Evolutionary conservation across 192 early-diverging fungal genomes (phyloP), one percentile per base, ranked within the genome.

Genomic region (Coemansia sp.): DNA sequence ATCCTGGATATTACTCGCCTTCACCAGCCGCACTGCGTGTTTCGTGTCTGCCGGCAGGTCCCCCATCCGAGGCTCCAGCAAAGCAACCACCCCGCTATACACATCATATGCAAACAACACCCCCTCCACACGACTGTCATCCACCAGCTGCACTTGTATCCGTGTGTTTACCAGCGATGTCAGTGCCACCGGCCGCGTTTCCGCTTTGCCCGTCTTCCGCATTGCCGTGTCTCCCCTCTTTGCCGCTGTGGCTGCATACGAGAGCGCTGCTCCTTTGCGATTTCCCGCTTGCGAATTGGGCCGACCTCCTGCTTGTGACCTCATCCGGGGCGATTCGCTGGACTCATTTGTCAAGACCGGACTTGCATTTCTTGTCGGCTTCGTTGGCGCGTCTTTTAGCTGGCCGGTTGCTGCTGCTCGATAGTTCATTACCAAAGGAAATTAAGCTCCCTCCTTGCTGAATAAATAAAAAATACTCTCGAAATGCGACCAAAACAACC

Each of bases 361-460:
- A 11, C 56, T 42, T 9, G 53, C 23, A 33, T 41, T 59, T n/a
- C 12, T 51, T 36, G 13, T 50, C 53, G 55, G 53, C 28, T 45
- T 63, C 19, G 53, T 31, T 11, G 60, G 28, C 47, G 56, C 18
- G n/a, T 75, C 58, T 18, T 75, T 75, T 43, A 68, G 57, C 46
- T 56, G 61, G 36, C 72, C 56, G 15, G 66, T 75, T 31, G 73
- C 73, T 20, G 73, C 73, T 21, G 73, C 73, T 38, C 68, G 68
- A 55, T 77, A 77, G 49, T 77, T 63, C 73, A 77, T 77, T 45
- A 15, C 1, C 37, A 30, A 11, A 16, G 8, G 21, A 21, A 35
- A 35, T 5, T 5, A 35, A 6, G 33, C 6, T 35, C 6, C 33
- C 46, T 48, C 23, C 12, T 45, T 45, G 15, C 15, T 20, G 36